Evolutionary conservation across 495 filamentous ascomycete genomes (phyloP).

Genomic region (Neurospora sp.): DNA sequence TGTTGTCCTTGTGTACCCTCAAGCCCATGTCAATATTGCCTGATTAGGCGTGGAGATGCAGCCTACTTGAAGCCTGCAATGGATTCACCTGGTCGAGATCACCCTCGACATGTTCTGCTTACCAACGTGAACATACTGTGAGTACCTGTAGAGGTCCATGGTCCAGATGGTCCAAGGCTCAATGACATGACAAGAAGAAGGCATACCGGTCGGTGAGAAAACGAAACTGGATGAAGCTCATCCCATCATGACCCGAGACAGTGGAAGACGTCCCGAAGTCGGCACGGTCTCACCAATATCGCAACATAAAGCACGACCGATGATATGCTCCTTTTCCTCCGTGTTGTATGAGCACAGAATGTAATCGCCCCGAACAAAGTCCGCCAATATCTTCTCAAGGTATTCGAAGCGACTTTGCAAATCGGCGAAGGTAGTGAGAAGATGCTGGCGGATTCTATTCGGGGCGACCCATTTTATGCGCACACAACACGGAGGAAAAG

Average conservation of each 20-base stretch:
- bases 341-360: too few relatives aligned
- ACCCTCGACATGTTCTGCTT: neutral
- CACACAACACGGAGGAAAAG: too few relatives aligned
- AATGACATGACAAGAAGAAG: neutral
- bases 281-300: neutral
- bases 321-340: too few relatives aligned
- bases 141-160: neutral
- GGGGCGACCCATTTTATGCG: too few relatives aligned
- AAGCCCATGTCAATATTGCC: neutral
- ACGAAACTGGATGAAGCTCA: neutral
- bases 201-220: neutral
- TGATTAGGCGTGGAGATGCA: neutral
- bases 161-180: neutral
- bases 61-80: neutral
- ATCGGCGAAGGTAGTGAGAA: too few relatives aligned
- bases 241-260: neutral
- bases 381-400: too few relatives aligned
- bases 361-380: too few relatives aligned
- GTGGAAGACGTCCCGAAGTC: neutral
- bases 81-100: neutral
- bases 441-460: too few relatives aligned
- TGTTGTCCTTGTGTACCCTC: neutral
- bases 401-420: too few relatives aligned
- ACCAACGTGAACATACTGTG: neutral
- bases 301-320: neutral